phyloP scores from a whole-genome alignment of 148 eudicot genomes.

The Vaccinium myrtillus region DNA sequence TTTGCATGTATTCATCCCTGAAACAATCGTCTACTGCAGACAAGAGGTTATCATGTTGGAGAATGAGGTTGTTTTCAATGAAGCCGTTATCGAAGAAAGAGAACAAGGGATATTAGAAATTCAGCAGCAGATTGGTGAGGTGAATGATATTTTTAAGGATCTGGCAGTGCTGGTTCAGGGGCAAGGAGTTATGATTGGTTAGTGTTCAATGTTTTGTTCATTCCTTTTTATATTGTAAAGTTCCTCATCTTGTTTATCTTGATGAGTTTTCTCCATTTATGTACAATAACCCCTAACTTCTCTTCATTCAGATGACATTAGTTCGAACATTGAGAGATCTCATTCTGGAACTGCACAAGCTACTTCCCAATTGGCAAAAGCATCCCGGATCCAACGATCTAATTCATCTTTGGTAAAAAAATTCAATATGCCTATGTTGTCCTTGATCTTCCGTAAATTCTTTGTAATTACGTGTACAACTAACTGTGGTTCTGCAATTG shows the following conservation, averaged over 20 bases:
- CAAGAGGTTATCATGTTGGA: conserved; percentile 43
- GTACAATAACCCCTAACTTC: neutral
- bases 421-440: neutral
- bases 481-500: neutral
- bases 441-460: neutral
- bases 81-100: conserved; percentile 66
- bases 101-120: conserved; percentile 65
- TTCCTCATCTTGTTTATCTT: neutral
- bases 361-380: conserved; percentile 44
- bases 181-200: conserved; percentile 58
- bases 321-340: conserved; percentile 49
- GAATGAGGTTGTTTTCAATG: conserved; percentile 49
- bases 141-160: conserved; percentile 63
- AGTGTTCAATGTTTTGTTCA: conserved; percentile 1
- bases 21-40: conserved; percentile 30
- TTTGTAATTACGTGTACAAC: neutral
- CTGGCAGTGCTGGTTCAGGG: conserved; percentile 54
- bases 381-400: conserved; percentile 52
- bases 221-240: neutral
- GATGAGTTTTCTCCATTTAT: neutral
- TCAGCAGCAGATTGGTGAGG: conserved; percentile 62
- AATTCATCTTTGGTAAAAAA: conserved; percentile 55
- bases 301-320: conserved; percentile 47
- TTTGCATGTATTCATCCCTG: neutral
- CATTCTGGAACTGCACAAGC: conserved; percentile 44